phyloP scores from a whole-genome alignment of 129 eudicot genomes.

The Artemisia argyi region DNA sequence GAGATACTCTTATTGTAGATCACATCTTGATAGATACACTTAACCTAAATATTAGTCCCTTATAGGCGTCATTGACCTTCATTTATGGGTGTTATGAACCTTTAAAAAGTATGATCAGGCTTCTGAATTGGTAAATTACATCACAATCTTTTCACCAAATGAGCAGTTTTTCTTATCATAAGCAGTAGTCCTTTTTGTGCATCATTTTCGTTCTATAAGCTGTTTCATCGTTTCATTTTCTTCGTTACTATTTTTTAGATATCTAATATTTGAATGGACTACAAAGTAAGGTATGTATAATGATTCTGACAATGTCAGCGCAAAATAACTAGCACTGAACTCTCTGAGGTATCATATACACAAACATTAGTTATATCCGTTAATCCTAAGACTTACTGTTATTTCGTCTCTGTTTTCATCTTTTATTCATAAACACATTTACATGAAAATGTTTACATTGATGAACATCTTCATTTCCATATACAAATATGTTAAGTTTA shows the following conservation, averaged over 20 bases:
- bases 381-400: neutral
- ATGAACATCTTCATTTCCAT: slow-evolving; percentile 5
- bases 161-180: neutral
- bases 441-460: neutral
- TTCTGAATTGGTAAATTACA: neutral
- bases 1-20: neutral
- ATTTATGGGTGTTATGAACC: neutral
- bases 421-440: neutral
- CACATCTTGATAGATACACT: neutral
- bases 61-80: no score
- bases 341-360: no score
- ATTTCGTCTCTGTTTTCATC: neutral
- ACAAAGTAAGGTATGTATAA: neutral
- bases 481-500: neutral
- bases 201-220: no score
- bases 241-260: no score
- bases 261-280: no score
- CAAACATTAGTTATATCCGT: no score
- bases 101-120: neutral
- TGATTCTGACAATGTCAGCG: neutral
- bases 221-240: no score
- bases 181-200: no score
- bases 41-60: no score
- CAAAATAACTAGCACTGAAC: no score
- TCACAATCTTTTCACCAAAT: slow-evolving; percentile 6